Evolutionary conservation across 169 alveolate species (phyloP), one percentile per base, ranked within the genome.

Genomic region (Cryptosporidium ryanae): DNA sequence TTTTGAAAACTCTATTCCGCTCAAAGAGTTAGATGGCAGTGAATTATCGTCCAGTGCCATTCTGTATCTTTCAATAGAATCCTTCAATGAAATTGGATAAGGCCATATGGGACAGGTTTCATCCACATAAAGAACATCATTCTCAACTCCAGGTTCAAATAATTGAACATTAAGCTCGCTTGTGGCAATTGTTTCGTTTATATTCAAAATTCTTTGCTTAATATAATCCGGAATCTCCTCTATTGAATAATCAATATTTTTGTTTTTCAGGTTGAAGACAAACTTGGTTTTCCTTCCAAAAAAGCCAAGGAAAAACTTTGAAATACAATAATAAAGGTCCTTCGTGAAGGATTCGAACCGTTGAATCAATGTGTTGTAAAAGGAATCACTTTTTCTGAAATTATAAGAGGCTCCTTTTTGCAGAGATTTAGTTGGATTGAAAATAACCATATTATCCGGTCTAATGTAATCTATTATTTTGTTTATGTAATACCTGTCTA

Each of bases 381-480:
- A 68, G 0, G 83, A 68, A 2, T 68, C 57, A 34, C 83, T 68
- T 54, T 25, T 18, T 46, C 57, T 68, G 32, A 68, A 25, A 12
- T 68, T 50, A 21, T 52, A 68, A 18, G 83, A 68, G 23, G 66
- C 83, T 0, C 83, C 83, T 21, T 68, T 68, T 17, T 10, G 29
- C 55, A 68, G 18, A 12, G 83, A 68, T 23, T 34, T 68, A 1
- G 52, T 61, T 12, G 87, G 71, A n/a, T 23, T 21, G 6, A 46
- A 32, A 57, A 76, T n/a, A 13, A 76, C 59, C 87, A 76, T 76
- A 46, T 76, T 76, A 8, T 76, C 71, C 4, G 87, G 66, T 32
- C 61, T 55, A 18, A 76, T 59, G 23, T 57, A 76, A 32, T 38
- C 50, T 25, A 76, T 21, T 12, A 76, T 21, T 48, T 76, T 76